A percentile compares a stretch with the other conserved stretches of the same genome.
These are phyloP conservation scores for Coniochaeta hoffmannii DNA, from an alignment of 2,329 filamentous ascomycete genomes.

Conservation along the genomic window DNA sequence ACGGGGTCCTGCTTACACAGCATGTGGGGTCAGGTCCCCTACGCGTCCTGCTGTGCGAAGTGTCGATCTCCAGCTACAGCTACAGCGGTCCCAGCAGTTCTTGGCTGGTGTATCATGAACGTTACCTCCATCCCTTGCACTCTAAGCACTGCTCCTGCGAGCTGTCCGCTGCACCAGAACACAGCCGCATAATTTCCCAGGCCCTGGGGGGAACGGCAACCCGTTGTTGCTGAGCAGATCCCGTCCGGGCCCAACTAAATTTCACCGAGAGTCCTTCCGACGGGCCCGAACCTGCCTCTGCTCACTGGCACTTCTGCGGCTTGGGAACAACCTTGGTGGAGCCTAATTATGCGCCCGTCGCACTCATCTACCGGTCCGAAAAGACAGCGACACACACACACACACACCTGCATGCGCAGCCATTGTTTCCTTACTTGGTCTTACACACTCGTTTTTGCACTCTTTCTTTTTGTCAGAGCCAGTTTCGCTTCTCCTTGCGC, in stretches of 20 bases:
- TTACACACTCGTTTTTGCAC: background rate
- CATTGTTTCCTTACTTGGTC: background rate
- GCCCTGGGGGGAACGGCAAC: no score
- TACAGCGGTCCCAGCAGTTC: background rate
- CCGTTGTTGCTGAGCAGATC: no score
- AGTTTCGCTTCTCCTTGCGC: no score
- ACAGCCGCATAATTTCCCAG: background rate
- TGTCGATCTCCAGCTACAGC: background rate
- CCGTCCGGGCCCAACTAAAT: slow-evolving; percentile 2
- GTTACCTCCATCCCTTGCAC: background rate
- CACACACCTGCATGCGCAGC: background rate
- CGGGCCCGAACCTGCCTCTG: background rate
- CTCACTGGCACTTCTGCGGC: no score
- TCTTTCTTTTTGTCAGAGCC: no score
- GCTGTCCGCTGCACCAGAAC: background rate
- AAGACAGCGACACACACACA: background rate
- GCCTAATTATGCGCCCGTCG: slow-evolving; percentile 1
- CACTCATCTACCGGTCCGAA: slow-evolving; percentile 2
- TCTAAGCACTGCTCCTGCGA: background rate
- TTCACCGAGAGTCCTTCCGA: slow-evolving; percentile 3
- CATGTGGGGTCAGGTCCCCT: background rate
- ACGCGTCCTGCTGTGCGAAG: background rate
- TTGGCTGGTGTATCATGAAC: background rate
- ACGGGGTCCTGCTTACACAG: background rate
- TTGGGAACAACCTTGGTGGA: background rate